Conservation (phyloP, 805 yeast species). For the Diddensiella transvaalensis region DNA sequence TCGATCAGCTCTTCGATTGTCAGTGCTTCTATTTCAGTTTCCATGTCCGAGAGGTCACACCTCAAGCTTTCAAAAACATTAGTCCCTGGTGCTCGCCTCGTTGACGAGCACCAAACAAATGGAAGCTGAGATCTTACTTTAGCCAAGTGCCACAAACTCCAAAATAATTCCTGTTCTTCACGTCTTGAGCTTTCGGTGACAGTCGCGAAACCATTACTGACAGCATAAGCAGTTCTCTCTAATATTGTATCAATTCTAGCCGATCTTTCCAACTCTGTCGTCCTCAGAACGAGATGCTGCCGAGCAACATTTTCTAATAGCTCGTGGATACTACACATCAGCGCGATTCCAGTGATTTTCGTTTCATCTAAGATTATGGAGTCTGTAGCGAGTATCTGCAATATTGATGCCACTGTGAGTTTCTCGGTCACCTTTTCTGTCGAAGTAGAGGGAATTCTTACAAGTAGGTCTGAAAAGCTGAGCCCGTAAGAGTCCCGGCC, state of each 20-base stretch:
- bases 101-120: not conserved
- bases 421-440: not conserved
- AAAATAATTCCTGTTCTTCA: not conserved
- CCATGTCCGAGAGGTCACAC: not conserved
- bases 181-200: not conserved
- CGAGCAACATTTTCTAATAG: not conserved
- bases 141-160: not conserved
- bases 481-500: not conserved
- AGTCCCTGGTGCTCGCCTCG: not conserved
- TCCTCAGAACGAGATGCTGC: not conserved
- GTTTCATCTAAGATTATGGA: not conserved
- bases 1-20: not conserved
- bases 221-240: not conserved
- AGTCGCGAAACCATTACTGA: not conserved
- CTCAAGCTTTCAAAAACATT: not conserved
- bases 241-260: not conserved
- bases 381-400: not conserved
- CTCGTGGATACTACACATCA: conserved; percentile 7
- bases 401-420: not conserved
- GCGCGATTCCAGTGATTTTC: not conserved
- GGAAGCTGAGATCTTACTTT: not conserved
- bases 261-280: not conserved
- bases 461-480: not conserved
- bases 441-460: not conserved
- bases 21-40: not conserved